Base-by-base conservation (phyloP, 2,329 filamentous ascomycete species). In the Aspergillus tubingensis region DNA sequence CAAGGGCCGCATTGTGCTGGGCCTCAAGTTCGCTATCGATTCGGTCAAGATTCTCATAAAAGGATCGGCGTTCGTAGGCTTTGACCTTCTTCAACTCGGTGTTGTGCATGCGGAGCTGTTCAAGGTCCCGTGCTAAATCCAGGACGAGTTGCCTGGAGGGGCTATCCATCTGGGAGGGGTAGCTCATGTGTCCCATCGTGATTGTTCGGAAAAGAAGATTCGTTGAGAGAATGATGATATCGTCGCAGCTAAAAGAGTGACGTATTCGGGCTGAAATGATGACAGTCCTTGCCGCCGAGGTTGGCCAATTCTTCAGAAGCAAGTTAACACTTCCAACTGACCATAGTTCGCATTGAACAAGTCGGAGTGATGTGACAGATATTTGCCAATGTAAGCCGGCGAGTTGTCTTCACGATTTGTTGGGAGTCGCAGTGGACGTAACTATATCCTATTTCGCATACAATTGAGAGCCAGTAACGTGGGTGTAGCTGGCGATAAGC, bases 1-100 rank as follows among this genome's bases (percentile, higher is more conserved):
- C 85, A 15, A 94, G 82, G 13, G 89, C 88, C 66, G 87, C 84
- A 60, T 83, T 82, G 70, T 91, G 88, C 58, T 80, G 81, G 53
- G 84, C 79, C 70, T 88, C 87, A 36, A 83, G 85, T 64, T 90
- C 87, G 38, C 85, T 82, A 32, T 85, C 82, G 54, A 86, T 84
- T 43, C 80, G 80, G 60, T 92, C 87, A 27, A 91, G 83, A 23
- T 80, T 83, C 21, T 86, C 82, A 44, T 86, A 80, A 61, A 85
- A 85, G 8, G 72, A 66, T 41, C 73, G 72, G 5, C 75, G 73
- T 57, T 80, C 77, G 65, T 78, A 80, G 13, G 72, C 73, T 58
- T 80, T 75, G 25, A 79, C 77, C 36, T 74, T 75, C 54, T 78
- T 78, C n/a, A 79, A 66, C 48, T 81, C 78, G 11, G 65, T 64